These are phyloP conservation scores for Plasmodium knowlesi DNA, from an alignment of 169 alveolate genomes.

Conservation along the genomic window DNA sequence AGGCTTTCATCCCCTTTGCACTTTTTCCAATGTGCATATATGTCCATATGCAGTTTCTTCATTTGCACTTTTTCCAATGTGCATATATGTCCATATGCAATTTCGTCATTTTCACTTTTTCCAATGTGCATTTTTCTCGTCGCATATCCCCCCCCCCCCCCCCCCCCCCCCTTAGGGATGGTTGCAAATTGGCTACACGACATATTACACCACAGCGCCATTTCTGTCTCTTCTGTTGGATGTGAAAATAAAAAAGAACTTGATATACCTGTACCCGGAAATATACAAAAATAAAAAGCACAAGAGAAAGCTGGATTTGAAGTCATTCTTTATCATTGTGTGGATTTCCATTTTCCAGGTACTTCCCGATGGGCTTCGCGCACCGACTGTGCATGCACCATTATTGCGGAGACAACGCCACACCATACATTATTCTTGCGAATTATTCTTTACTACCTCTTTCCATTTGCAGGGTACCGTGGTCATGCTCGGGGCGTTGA, in stretches of 20 bases:
- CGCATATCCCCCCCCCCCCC: not conserved
- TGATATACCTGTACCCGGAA: conserved; percentile 94
- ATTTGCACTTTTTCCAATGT: not conserved
- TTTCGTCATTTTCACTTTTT: too few species aligned
- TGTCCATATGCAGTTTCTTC: too few species aligned
- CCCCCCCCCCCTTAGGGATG: conserved; percentile 88
- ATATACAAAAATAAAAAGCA: conserved; percentile 93
- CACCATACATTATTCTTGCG: too few species aligned
- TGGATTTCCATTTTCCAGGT: conserved; percentile 93
- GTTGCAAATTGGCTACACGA: conserved; percentile 97
- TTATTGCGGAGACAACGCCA: too few species aligned
- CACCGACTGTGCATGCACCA: not conserved
- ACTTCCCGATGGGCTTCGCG: too few species aligned
- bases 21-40: not conserved
- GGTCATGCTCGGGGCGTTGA: conserved; percentile 94
- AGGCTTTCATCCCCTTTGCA: not conserved
- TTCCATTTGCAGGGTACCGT: conserved; percentile 93
- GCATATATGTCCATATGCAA: too few species aligned
- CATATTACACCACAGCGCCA: conserved; percentile 96
- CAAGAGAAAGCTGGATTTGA: conserved; percentile 94
- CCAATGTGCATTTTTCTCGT: not conserved
- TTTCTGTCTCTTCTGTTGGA: conserved; percentile 95
- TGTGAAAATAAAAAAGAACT: conserved; percentile 91
- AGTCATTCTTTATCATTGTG: conserved; percentile 96
- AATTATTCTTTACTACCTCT: not conserved